phyloP scores from a whole-genome alignment of 164 flowering plant genomes.

The Vitis cinerea region DNA sequence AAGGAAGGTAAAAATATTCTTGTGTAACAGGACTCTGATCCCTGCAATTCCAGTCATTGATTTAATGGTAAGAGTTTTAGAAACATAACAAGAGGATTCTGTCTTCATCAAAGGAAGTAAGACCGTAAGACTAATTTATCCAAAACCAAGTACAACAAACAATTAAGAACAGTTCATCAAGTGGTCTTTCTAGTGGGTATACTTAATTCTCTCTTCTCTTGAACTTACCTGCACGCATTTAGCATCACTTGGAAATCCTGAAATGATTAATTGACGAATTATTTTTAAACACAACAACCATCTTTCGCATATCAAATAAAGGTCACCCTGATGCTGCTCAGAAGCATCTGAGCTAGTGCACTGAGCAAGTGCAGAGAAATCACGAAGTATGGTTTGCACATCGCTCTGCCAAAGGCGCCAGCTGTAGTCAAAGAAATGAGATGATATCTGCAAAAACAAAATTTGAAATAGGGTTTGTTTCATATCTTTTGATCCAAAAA shows the following conservation, averaged over 20 bases:
- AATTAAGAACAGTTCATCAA: too few relatives aligned
- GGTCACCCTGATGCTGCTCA: conserved; percentile 65
- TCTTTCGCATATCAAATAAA: conserved; percentile 75
- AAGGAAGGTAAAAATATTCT: too few relatives aligned
- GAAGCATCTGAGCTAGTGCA: conserved; percentile 35
- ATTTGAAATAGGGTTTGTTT: neutral
- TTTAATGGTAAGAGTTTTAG: too few relatives aligned
- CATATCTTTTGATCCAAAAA: neutral
- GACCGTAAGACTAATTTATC: too few relatives aligned
- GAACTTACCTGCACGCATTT: conserved; percentile 69
- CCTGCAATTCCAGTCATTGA: too few relatives aligned
- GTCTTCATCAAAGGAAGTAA: too few relatives aligned
- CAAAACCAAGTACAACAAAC: neutral
- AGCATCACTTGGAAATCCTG: conserved; percentile 83
- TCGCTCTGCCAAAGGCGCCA: conserved; percentile 97
- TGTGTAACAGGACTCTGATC: too few relatives aligned
- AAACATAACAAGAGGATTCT: too few relatives aligned
- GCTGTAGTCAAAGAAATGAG: conserved; percentile 77
- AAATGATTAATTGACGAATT: conserved; percentile 69
- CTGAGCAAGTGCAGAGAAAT: conserved; percentile 59
- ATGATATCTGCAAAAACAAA: conserved; percentile 70
- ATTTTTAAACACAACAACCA: conserved; percentile 88
- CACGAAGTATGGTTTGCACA: conserved; percentile 61
- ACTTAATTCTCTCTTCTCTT: too few relatives aligned
- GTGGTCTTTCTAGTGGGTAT: too few relatives aligned